Conservation (phyloP, 768 basidiomycete species). For the Phaeotremella skinneri region DNA sequence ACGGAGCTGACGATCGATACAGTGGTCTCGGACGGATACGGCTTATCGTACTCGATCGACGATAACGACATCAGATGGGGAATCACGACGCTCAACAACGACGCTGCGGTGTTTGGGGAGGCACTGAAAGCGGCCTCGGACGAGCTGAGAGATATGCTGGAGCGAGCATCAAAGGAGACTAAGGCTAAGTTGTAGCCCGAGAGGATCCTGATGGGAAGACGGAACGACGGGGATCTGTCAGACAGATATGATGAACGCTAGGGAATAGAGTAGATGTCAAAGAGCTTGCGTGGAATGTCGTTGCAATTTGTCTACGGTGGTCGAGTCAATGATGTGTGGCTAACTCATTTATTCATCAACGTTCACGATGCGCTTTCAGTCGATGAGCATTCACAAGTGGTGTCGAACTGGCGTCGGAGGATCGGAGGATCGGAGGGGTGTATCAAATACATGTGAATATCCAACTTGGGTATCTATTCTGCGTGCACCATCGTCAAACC, state of each 20-base stretch:
- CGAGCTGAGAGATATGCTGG: conserved; percentile 73
- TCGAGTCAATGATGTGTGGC: too few species aligned
- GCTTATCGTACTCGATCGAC: conserved; percentile 84
- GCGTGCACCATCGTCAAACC: not conserved
- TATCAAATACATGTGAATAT: too few species aligned
- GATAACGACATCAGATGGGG: conserved; percentile 84
- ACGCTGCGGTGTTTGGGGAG: conserved; percentile 66
- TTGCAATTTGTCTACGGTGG: not conserved
- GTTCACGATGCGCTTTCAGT: too few species aligned
- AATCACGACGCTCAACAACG: conserved; percentile 72
- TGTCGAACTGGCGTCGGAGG: too few species aligned
- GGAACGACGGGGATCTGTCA: not conserved
- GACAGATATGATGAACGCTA: not conserved
- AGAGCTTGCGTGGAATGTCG: not conserved
- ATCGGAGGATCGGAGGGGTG: too few species aligned
- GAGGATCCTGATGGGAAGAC: too few species aligned
- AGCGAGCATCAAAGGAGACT: conserved; percentile 56
- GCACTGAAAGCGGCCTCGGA: conserved; percentile 77
- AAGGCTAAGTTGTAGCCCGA: conserved; percentile 44
- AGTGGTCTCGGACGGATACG: conserved; percentile 90
- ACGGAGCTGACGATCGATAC: not conserved
- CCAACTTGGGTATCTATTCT: not conserved
- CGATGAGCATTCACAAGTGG: too few species aligned
- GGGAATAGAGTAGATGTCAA: not conserved
- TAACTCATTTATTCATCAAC: not conserved